Evolutionary conservation across 2,329 filamentous ascomycete genomes (phyloP), one percentile per base, ranked within the genome.

Genomic region (Colletotrichum orchidophilum): DNA sequence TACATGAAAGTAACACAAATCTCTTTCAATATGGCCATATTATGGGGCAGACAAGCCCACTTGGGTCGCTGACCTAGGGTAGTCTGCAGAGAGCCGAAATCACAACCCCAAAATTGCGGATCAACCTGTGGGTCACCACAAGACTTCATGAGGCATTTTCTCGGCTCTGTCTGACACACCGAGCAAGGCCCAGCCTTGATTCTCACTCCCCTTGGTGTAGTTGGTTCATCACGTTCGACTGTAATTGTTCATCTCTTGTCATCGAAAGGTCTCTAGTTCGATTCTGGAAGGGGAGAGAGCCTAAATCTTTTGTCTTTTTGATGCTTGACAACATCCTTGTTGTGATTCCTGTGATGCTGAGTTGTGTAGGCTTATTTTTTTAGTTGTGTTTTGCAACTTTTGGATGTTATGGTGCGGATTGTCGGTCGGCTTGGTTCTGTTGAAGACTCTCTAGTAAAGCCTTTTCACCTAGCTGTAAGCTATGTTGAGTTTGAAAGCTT

Each of bases 161-260:
- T 13, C 24, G 12, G 12, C 3, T 0, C 1, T 1, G 3, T 1
- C 1, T 13, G 7, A 4, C 59, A 46, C 62, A 52, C 60, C 66
- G 33, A 69, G 66, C 31, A 27, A 55, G 60, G 66, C 66, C 27
- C 15, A 64, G 60, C 59, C 66, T 49, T 46, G 53, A 50, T 46
- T n/a, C n/a, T n/a, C 39, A 42, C 66, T 69, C 66, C 42, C 60
- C 66, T 69, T 69, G 66, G 66, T 69, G 66, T 69, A 69, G 66
- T 69, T 69, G 66, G 66, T 69, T 69, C 31, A 69, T 69, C 66
- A 69, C 66, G 66, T 69, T 69, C 66, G 66, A 69, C 66, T 69
- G 66, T 69, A 69, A 69, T 69, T 31, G 66, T 69, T 60, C 18
- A 46, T 46, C 31, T 42, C 26, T 49, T 57, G 29, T 69, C 52